Evolutionary conservation across 2,329 filamentous ascomycete species (phyloP).

Genomic region (Diaporthe batatas): DNA sequence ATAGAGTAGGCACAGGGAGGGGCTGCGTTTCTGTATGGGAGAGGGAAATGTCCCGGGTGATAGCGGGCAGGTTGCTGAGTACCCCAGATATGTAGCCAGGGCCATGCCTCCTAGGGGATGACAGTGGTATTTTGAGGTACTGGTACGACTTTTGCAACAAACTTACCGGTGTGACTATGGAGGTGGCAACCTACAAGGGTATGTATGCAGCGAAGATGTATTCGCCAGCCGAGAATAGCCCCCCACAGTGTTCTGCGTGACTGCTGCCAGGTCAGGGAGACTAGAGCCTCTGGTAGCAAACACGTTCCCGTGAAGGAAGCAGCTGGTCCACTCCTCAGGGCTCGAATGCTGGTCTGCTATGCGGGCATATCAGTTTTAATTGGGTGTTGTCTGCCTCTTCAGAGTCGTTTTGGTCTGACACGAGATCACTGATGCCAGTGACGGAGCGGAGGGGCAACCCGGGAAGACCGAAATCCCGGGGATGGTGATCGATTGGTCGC

Average conservation of each 20-base stretch:
- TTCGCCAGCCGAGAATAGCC: constrained; percentile 26
- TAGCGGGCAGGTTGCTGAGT: constrained; percentile 27
- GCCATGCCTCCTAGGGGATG: constrained; percentile 13
- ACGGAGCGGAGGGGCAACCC: not conserved
- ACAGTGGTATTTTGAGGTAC: constrained; percentile 33
- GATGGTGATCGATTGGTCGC: not conserved
- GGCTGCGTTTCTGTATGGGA: constrained; percentile 31
- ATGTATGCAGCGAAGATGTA: constrained; percentile 32
- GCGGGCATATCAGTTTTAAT: not conserved
- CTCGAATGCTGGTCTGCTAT: not conserved
- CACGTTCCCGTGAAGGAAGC: constrained; percentile 9
- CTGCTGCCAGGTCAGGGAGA: constrained; percentile 21
- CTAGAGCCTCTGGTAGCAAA: constrained; percentile 13
- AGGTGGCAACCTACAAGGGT: constrained; percentile 35
- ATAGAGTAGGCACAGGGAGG: constrained; percentile 24
- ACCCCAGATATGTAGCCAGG: constrained; percentile 23
- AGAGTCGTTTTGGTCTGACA: not conserved
- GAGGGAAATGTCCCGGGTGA: constrained; percentile 15
- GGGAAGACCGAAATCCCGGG: not conserved
- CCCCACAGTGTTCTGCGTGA: constrained; percentile 30
- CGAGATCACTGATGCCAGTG: not conserved
- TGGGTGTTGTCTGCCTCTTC: constrained; percentile 10
- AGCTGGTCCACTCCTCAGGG: not conserved
- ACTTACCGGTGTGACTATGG: constrained; percentile 36
- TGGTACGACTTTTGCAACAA: constrained; percentile 31